phyloP scores from a whole-genome alignment of 305 asterid species.

The Fraxinus greggii region DNA sequence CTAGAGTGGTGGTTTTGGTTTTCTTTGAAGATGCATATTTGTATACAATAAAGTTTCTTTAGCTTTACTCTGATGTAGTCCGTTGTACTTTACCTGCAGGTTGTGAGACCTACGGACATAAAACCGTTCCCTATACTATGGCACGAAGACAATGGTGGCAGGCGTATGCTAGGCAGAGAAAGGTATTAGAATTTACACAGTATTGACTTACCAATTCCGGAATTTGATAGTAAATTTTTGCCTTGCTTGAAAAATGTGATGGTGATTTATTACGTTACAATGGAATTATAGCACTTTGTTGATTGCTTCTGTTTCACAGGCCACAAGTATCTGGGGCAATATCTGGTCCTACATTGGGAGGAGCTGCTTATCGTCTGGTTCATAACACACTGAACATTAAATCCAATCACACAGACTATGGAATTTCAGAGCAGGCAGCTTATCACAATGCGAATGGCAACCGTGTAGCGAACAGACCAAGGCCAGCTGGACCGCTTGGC shows the following conservation, averaged over 20 bases:
- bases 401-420: slow-evolving; percentile 25
- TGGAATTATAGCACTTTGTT: slow-evolving; percentile 18
- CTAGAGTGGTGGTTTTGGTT: neutral
- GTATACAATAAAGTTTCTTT: slow-evolving; percentile 7
- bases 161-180: slow-evolving; percentile 59
- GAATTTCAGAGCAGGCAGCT: slow-evolving; percentile 35
- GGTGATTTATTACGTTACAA: slow-evolving; percentile 1
- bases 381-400: slow-evolving; percentile 64
- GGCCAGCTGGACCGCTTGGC: slow-evolving; percentile 81
- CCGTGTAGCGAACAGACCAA: slow-evolving; percentile 40
- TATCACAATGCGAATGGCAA: slow-evolving; percentile 41
- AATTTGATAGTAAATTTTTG: neutral
- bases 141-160: slow-evolving; percentile 86
- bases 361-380: slow-evolving; percentile 92
- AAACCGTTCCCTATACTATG: slow-evolving; percentile 76
- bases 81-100: slow-evolving; percentile 41
- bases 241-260: neutral
- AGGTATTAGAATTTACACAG: slow-evolving; percentile 47
- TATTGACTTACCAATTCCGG: neutral
- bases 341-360: slow-evolving; percentile 82
- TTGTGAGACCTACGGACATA: slow-evolving; percentile 60
- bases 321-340: slow-evolving; percentile 78
- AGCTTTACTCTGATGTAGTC: slow-evolving; percentile 7
- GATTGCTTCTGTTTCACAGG: slow-evolving; percentile 44
- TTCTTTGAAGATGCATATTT: neutral